phyloP scores from a whole-genome alignment of 2,329 filamentous ascomycete species.

The Tolypocladium album region DNA sequence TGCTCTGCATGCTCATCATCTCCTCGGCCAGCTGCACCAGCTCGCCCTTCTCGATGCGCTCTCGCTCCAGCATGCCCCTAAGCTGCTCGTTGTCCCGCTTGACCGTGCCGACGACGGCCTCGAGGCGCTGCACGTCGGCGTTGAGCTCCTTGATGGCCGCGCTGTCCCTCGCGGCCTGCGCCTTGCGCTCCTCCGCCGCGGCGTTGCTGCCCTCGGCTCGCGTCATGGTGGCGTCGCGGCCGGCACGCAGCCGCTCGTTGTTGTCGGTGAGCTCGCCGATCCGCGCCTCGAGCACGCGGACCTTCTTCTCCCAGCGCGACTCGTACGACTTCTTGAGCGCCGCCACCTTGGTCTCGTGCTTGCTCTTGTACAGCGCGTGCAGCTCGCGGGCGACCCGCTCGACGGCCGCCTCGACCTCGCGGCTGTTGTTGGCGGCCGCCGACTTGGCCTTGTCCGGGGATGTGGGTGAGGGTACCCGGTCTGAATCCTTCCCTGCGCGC shows the following conservation, averaged over 20 bases:
- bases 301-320: constrained; percentile 78
- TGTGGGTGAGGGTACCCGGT: constrained; percentile 11
- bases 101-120: constrained; percentile 59
- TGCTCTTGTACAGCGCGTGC: constrained; percentile 88
- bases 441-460: constrained; percentile 29
- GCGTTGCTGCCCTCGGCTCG: constrained; percentile 32
- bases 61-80: constrained; percentile 55
- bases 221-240: constrained; percentile 56
- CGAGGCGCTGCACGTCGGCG: constrained; percentile 64
- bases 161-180: constrained; percentile 52
- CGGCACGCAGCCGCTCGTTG: constrained; percentile 61
- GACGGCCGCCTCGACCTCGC: constrained; percentile 73
- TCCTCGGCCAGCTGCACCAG: constrained; percentile 73
- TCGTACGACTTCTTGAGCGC: constrained; percentile 82
- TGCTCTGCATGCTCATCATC: constrained; percentile 61
- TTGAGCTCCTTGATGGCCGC: constrained; percentile 59
- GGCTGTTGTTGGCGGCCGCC: constrained; percentile 24
- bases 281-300: constrained; percentile 64
- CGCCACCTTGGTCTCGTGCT: constrained; percentile 92
- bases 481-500: constrained; percentile 47
- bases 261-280: constrained; percentile 61
- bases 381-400: constrained; percentile 92
- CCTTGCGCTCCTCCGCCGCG: constrained; percentile 38
- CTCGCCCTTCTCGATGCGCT: constrained; percentile 76
- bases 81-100: constrained; percentile 59